These are phyloP conservation scores for Verticillium zaregamsianum DNA, from an alignment of 2,329 filamentous ascomycete species.

Conservation along the genomic window DNA sequence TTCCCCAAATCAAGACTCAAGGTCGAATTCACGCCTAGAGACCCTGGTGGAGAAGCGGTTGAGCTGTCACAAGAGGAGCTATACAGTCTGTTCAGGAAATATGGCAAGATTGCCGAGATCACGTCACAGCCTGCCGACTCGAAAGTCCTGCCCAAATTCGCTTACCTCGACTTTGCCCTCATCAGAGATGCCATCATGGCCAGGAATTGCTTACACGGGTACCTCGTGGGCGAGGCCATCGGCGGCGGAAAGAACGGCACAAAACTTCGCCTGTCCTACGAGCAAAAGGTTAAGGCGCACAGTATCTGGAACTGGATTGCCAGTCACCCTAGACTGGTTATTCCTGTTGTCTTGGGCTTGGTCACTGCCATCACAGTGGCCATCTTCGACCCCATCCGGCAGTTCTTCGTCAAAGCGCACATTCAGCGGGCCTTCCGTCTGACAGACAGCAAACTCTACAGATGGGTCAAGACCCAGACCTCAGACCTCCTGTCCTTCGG, in stretches of 20 bases:
- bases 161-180: conserved; percentile 70
- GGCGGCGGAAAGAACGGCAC: conserved; percentile 77
- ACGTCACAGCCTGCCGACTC: conserved; percentile 78
- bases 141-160: conserved; percentile 77
- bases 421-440: conserved; percentile 74
- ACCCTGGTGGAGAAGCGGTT: conserved; percentile 64
- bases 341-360: conserved; percentile 77
- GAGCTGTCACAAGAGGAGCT: conserved; percentile 84
- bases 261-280: conserved; percentile 75
- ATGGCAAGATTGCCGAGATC: conserved; percentile 89
- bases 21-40: conserved; percentile 77
- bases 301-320: conserved; percentile 86
- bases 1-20: conserved; percentile 72
- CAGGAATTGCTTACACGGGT: conserved; percentile 88
- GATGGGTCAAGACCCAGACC: conserved; percentile 76
- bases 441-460: conserved; percentile 67
- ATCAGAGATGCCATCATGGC: conserved; percentile 80
- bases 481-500: conserved; percentile 62
- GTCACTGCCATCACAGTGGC: conserved; percentile 79
- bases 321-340: conserved; percentile 80
- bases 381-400: conserved; percentile 90
- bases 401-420: conserved; percentile 86
- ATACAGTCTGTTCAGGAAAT: conserved; percentile 82
- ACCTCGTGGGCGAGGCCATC: conserved; percentile 61
- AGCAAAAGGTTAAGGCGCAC: conserved; percentile 70